Conservation (phyloP, 192 early-diverging fungal species). For the Backusella liffmaniae region DNA sequence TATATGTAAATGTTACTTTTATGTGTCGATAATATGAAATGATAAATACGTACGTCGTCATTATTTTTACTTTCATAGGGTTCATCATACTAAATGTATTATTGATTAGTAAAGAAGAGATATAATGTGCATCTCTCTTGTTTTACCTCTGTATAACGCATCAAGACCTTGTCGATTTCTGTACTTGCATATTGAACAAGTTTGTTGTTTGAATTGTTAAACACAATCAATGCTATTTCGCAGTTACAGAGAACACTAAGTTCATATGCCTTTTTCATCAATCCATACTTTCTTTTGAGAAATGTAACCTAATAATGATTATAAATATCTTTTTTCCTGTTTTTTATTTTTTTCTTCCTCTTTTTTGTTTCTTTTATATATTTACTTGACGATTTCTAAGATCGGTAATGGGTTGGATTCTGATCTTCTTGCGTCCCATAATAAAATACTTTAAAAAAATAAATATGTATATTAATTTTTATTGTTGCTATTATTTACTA, state of each 20-base stretch:
- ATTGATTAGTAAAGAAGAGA: background rate
- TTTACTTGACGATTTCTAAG: conserved; percentile 7
- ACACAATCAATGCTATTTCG: conserved; percentile 92
- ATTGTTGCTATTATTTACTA: background rate
- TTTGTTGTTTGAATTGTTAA: conserved; percentile 85
- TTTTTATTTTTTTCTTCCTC: background rate
- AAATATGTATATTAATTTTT: background rate
- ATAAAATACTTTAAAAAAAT: background rate
- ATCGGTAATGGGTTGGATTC: conserved; percentile 6
- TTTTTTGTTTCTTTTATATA: background rate
- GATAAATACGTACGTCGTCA: conserved; percentile 18
- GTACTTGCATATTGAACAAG: conserved; percentile 88
- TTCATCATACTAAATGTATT: conserved; percentile 21
- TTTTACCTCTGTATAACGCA: conserved; percentile 78
- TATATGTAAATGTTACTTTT: background rate
- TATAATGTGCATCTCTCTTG: background rate
- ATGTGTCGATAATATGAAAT: background rate
- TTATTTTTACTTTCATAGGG: conserved; percentile 29
- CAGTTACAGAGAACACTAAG: conserved; percentile 91
- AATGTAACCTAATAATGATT: conserved; percentile 73
- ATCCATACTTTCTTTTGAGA: conserved; percentile 87
- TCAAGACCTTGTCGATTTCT: conserved; percentile 90
- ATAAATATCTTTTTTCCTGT: background rate
- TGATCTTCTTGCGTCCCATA: background rate
- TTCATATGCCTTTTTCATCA: conserved; percentile 97